phyloP scores from a whole-genome alignment of 2,329 filamentous ascomycete genomes.

The Colletotrichum graminicola region DNA sequence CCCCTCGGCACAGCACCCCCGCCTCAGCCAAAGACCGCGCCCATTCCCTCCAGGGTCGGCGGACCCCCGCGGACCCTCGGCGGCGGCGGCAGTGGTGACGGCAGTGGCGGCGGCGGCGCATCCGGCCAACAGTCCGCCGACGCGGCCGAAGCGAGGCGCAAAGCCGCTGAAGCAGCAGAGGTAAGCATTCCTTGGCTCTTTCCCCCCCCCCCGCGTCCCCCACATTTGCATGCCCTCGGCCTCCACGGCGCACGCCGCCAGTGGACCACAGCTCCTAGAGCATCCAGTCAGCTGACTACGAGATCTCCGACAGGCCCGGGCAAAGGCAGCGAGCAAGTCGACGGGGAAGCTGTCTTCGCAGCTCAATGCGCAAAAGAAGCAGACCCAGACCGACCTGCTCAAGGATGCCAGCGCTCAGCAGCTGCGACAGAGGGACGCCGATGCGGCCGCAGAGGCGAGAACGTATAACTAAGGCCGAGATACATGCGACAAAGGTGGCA shows the following conservation, averaged over 20 bases:
- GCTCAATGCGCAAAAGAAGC: slow-evolving; percentile 80
- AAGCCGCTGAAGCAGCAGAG: slow-evolving; percentile 87
- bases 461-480: slow-evolving; percentile 51
- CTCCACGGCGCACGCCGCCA: background rate
- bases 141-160: slow-evolving; percentile 73
- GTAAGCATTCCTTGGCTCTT: slow-evolving; percentile 60
- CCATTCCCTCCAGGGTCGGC: slow-evolving; percentile 66
- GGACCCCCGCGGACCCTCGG: slow-evolving; percentile 75
- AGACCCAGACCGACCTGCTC: slow-evolving; percentile 76
- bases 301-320: slow-evolving; percentile 68
- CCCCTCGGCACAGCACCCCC: slow-evolving; percentile 71
- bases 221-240: background rate
- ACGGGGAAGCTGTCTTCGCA: slow-evolving; percentile 79
- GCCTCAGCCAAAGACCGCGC: slow-evolving; percentile 61
- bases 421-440: slow-evolving; percentile 74
- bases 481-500: slow-evolving; percentile 3
- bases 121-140: slow-evolving; percentile 45
- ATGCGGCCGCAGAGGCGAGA: slow-evolving; percentile 62
- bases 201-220: slow-evolving; percentile 10
- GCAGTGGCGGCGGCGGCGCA: slow-evolving; percentile 57
- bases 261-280: too few relatives aligned
- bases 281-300: slow-evolving; percentile 6
- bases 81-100: slow-evolving; percentile 58
- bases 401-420: slow-evolving; percentile 77
- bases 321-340: slow-evolving; percentile 67